phyloP scores from a whole-genome alignment of 2,329 filamentous ascomycete species.

The Botryosphaeria agaves region DNA sequence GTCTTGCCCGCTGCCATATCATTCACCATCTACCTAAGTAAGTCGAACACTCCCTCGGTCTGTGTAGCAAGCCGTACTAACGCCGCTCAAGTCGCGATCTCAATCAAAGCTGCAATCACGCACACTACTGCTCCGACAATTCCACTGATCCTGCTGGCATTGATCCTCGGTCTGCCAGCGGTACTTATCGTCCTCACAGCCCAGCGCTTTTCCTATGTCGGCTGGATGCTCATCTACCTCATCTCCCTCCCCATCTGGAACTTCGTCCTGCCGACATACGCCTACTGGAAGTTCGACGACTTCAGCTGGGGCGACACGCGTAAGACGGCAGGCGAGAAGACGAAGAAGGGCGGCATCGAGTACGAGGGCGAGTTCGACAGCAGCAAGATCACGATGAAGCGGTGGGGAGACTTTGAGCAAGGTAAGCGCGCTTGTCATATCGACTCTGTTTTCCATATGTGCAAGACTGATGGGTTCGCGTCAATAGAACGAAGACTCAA shows the following conservation, averaged over 20 bases:
- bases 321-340: slow-evolving; percentile 82
- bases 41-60: slow-evolving; percentile 21
- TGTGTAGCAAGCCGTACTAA: slow-evolving; percentile 9
- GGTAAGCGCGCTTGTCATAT: slow-evolving; percentile 24
- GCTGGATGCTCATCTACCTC: slow-evolving; percentile 96
- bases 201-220: slow-evolving; percentile 77
- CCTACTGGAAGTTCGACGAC: slow-evolving; percentile 99
- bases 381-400: slow-evolving; percentile 98
- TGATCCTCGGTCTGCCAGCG: slow-evolving; percentile 88
- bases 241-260: slow-evolving; percentile 93
- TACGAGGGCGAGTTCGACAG: slow-evolving; percentile 94
- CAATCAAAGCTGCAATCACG: slow-evolving; percentile 49
- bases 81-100: slow-evolving; percentile 51
- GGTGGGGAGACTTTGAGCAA: slow-evolving; percentile 92
- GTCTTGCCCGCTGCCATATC: slow-evolving; percentile 91
- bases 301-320: slow-evolving; percentile 98
- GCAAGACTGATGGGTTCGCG: background rate
- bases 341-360: slow-evolving; percentile 71
- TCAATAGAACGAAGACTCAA: slow-evolving; percentile 24
- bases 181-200: slow-evolving; percentile 86
- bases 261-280: slow-evolving; percentile 81
- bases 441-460: background rate
- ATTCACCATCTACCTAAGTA: slow-evolving; percentile 92
- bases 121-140: slow-evolving; percentile 56
- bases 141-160: slow-evolving; percentile 68